phyloP scores from a whole-genome alignment of 352 stramenopile genomes.

The Phytophthora citrophthora region DNA sequence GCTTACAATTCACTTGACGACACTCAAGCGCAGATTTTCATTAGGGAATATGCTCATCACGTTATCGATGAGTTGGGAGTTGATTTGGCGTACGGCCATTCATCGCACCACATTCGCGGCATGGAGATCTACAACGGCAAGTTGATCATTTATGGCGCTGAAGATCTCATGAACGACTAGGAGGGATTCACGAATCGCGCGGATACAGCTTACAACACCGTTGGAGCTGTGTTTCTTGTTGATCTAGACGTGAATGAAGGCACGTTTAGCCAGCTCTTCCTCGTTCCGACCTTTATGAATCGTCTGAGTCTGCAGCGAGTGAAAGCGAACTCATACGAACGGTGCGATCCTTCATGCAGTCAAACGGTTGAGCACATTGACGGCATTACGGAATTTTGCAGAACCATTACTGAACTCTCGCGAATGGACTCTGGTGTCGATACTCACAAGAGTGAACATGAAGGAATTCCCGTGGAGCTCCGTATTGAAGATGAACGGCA shows the following conservation, averaged over 20 bases:
- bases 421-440: conserved; percentile 6
- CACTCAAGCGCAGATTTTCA: conserved; percentile 24
- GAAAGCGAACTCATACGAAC: conserved; percentile 6
- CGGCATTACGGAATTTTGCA: conserved; percentile 17
- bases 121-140: conserved; percentile 52
- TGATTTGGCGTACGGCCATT: conserved; percentile 60
- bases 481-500: conserved; percentile 23
- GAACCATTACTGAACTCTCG: conserved; percentile 10
- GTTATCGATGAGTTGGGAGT: conserved; percentile 46
- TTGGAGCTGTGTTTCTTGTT: conserved; percentile 45
- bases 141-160: conserved; percentile 49
- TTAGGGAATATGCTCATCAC: conserved; percentile 37
- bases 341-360: conserved; percentile 18
- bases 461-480: conserved; percentile 13
- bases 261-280: conserved; percentile 24
- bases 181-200: conserved; percentile 47
- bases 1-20: conserved; percentile 43
- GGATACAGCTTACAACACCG: conserved; percentile 42
- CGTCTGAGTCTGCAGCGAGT: conserved; percentile 38
- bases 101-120: conserved; percentile 51
- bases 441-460: conserved; percentile 13
- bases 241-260: conserved; percentile 28
- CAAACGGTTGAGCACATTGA: conserved; percentile 5
- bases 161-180: conserved; percentile 60
- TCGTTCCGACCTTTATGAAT: conserved; percentile 51